These are phyloP conservation scores for Primulina tabacum DNA, from an alignment of 257 asterid genomes.

Conservation along the genomic window DNA sequence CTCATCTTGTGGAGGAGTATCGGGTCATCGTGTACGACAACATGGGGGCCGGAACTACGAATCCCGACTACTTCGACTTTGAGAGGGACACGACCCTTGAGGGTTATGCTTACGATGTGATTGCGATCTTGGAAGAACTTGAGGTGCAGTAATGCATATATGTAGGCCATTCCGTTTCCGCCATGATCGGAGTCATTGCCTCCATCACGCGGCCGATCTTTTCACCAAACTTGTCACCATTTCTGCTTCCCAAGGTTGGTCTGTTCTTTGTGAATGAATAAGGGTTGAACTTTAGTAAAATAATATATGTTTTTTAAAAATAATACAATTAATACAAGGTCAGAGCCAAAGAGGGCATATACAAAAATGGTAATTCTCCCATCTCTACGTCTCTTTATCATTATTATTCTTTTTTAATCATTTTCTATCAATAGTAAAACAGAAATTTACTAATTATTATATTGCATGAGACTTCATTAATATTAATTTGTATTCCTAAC, in stretches of 20 bases:
- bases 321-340: not conserved
- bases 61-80: conserved; percentile 40
- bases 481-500: no score
- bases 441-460: no score
- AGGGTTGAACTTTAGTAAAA: not conserved
- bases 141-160: conserved; percentile 30
- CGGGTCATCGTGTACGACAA: conserved; percentile 33
- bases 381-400: not conserved
- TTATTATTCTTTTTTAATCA: not conserved
- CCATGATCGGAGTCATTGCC: conserved; percentile 31
- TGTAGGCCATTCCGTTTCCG: conserved; percentile 37
- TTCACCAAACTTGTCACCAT: conserved; percentile 37
- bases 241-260: conserved; percentile 38
- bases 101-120: conserved; percentile 37
- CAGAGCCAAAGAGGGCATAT: not conserved
- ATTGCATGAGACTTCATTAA: no score
- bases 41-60: conserved; percentile 41
- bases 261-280: no score
- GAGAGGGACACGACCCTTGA: conserved; percentile 33
- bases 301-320: not conserved
- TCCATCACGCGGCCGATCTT: conserved; percentile 35
- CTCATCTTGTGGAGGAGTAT: conserved; percentile 29
- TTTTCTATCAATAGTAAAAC: not conserved
- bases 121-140: conserved; percentile 36
- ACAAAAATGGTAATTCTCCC: not conserved